phyloP scores from a whole-genome alignment of 1,139 yeast genomes.

The Petasospora fabianii region DNA sequence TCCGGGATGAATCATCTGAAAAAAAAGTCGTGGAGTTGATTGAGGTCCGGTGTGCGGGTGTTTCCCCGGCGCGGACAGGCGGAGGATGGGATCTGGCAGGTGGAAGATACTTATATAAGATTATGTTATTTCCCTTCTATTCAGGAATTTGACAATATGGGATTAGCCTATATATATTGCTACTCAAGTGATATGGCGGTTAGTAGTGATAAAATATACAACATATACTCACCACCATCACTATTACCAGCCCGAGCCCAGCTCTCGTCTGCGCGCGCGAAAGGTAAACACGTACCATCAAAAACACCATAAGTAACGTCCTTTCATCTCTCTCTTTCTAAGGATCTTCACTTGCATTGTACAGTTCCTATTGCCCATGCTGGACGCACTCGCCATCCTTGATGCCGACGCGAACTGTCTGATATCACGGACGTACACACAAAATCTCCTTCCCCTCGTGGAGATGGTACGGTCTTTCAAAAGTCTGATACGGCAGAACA shows the following conservation, averaged over 20 bases:
- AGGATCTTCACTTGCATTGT: too few relatives aligned
- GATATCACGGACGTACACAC: conserved; percentile 21
- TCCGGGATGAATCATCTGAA: conserved; percentile 7
- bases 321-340: too few relatives aligned
- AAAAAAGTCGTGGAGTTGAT: conserved; percentile 6
- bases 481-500: conserved; percentile 3
- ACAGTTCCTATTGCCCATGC: too few relatives aligned
- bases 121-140: too few relatives aligned
- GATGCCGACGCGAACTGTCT: conserved; percentile 22
- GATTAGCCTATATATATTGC: neutral
- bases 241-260: too few relatives aligned
- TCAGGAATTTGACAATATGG: too few relatives aligned
- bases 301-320: too few relatives aligned
- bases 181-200: neutral
- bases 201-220: neutral
- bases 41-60: conserved; percentile 6
- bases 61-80: neutral
- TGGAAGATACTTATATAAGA: too few relatives aligned
- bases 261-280: too few relatives aligned
- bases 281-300: conserved; percentile 7
- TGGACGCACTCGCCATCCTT: conserved; percentile 24
- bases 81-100: neutral
- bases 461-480: conserved; percentile 16
- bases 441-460: conserved; percentile 15
- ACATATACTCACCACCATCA: too few relatives aligned